Evolutionary conservation across 176 grass and related monocot species (phyloP).

Genomic region (Musa acuminata): DNA sequence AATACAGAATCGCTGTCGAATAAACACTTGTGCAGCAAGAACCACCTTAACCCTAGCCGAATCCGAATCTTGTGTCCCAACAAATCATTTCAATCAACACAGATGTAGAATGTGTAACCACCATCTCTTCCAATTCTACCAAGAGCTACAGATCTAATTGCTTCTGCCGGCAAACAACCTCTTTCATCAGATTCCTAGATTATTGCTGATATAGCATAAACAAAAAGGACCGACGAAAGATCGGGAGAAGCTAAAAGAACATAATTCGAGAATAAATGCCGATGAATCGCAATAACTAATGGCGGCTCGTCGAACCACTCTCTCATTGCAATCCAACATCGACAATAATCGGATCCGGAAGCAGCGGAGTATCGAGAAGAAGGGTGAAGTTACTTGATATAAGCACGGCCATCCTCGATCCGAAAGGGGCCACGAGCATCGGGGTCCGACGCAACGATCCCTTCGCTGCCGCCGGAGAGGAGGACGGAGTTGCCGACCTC

Average conservation of each 20-base stretch:
- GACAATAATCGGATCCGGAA: background rate
- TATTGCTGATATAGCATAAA: background rate
- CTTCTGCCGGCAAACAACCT: background rate
- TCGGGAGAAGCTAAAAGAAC: background rate
- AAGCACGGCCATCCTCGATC: conserved; percentile 21
- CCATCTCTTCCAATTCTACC: background rate
- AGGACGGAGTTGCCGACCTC: conserved; percentile 98
- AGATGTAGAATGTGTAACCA: background rate
- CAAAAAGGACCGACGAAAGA: background rate
- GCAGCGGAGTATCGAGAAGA: background rate
- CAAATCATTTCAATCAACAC: background rate
- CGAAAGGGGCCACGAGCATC: background rate
- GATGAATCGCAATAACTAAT: background rate
- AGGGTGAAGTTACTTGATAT: conserved; percentile 30
- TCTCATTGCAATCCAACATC: background rate
- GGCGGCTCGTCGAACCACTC: background rate
- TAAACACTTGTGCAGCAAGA: background rate
- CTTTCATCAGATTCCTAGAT: background rate
- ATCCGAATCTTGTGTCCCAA: background rate
- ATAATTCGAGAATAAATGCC: background rate
- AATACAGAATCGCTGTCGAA: background rate
- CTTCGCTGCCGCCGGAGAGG: conserved; percentile 96
- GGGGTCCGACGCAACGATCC: conserved; percentile 47
- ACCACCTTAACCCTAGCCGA: background rate
- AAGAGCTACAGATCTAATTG: background rate